A percentile compares a stretch with the other conserved stretches of the same genome.
Evolutionary conservation across 495 filamentous ascomycete genomes (phyloP).

Genomic region (Aspergillus indologenus): DNA sequence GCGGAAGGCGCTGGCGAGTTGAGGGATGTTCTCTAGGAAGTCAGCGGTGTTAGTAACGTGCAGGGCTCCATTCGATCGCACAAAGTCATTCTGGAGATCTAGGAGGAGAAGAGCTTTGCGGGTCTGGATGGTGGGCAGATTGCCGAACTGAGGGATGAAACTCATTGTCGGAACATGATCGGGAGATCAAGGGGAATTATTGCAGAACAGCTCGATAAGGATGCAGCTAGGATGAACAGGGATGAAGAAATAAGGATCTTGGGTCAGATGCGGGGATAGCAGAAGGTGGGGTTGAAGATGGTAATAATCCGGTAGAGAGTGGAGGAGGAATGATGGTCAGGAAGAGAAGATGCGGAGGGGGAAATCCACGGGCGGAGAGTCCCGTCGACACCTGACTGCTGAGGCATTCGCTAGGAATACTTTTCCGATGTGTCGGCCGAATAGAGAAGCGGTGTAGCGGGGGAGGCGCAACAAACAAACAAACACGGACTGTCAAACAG

Average conservation of each 20-base stretch:
- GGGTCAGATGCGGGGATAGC: not conserved
- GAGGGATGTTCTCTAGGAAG: slow-evolving; percentile 63
- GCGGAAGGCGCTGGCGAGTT: slow-evolving; percentile 71
- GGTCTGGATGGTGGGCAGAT: slow-evolving; percentile 57
- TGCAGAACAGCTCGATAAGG: not conserved
- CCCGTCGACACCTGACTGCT: not conserved
- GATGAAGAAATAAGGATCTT: not conserved
- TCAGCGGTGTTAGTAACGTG: slow-evolving; percentile 60
- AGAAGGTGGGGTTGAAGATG: not conserved
- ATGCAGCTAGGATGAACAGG: not conserved
- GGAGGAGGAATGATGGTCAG: not conserved
- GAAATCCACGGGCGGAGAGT: not conserved
- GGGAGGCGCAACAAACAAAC: too few species aligned
- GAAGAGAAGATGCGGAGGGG: not conserved
- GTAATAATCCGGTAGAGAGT: not conserved
- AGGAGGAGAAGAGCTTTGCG: slow-evolving; percentile 81
- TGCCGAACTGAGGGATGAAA: slow-evolving; percentile 34
- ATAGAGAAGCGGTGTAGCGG: not conserved
- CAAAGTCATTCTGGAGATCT: slow-evolving; percentile 91
- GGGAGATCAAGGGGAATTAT: not conserved
- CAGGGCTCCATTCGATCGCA: slow-evolving; percentile 65
- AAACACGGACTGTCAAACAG: too few species aligned
- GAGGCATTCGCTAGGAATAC: not conserved
- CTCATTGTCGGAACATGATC: slow-evolving; percentile 32
- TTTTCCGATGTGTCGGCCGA: not conserved